A percentile compares a stretch with the other conserved stretches of the same genome.
Evolutionary conservation across 139 green algal genomes (phyloP).

Genomic region (Picochlorum sp.): DNA sequence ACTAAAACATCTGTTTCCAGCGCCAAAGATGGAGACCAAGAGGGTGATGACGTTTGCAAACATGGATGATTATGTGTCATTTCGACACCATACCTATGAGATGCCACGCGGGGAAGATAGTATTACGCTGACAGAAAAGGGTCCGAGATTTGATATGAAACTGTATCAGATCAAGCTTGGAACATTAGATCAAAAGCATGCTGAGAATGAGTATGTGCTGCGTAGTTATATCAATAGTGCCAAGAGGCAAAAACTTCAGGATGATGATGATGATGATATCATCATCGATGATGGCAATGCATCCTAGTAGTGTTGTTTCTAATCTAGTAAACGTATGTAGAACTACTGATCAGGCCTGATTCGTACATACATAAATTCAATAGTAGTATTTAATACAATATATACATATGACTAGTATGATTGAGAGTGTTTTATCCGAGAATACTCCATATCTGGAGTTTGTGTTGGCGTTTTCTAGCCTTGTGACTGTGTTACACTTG

Average conservation of each 20-base stretch:
- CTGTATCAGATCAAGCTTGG: constrained; percentile 79
- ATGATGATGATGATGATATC: background rate
- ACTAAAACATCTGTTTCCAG: constrained; percentile 93
- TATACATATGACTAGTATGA: too few relatives aligned
- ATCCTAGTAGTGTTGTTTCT: too few relatives aligned
- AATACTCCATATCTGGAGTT: constrained; percentile 33
- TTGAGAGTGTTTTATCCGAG: background rate
- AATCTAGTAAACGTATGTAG: too few relatives aligned
- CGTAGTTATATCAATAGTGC: constrained; percentile 60
- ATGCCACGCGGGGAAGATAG: constrained; percentile 64
- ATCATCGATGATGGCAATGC: too few relatives aligned
- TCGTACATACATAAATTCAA: too few relatives aligned
- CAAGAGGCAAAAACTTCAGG: constrained; percentile 58
- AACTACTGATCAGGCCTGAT: too few relatives aligned
- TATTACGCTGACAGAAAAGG: constrained; percentile 67
- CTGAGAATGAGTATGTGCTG: constrained; percentile 74
- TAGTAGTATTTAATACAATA: too few relatives aligned
- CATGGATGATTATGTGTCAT: constrained; percentile 80
- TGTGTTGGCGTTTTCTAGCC: constrained; percentile 41
- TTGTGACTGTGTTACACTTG: constrained; percentile 40
- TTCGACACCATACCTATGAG: constrained; percentile 83
- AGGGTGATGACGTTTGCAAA: constrained; percentile 87
- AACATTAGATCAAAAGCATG: constrained; percentile 73
- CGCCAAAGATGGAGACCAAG: constrained; percentile 80
- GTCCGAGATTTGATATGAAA: constrained; percentile 80